Base-by-base conservation (phyloP, 164 flowering plant genomes). In the Platanus orientalis region DNA sequence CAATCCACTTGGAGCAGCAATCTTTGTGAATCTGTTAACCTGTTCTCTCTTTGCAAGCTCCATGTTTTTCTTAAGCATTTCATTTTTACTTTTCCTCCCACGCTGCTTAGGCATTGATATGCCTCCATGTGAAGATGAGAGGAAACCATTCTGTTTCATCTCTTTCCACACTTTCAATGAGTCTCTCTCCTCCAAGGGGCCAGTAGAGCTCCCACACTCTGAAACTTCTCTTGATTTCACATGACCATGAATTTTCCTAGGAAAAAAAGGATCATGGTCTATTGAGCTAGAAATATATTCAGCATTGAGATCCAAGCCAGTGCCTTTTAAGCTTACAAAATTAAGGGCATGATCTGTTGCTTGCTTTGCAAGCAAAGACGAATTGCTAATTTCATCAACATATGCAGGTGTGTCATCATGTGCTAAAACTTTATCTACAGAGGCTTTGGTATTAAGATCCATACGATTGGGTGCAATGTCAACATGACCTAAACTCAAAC, bases 1-100 rank as follows among this genome's bases (percentile, higher is more conserved):
- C 76, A 92, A 73, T 29, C 97, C 97, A 75, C 92, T 89, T 7
- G 99, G 99, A 65, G 96, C 96, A 57, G 99, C 97, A 56, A 91
- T 74, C 75, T 80, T 91, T 5, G 93, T 73, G 63, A 91, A 89
- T 79, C 86, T 82, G 70, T 79, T 88, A 34, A 82, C 85, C 58
- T 88, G 90, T 67, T 92, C 97, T 76, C 66, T 88, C 84, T 82
- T 95, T 4, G 97, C 97, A 71, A 81, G 70, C 73, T 86, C 97
- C 69, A 88, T 78, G 67, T 75, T 89, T 71, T 70, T 87, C 86
- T 85, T 91, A 36, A 74, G 63, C 19, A 53, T 44, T 45, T 89
- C 85, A 62, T 48, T 72, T 69, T 86, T 90, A 49, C 57, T 69
- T 76, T 85, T 94, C 79, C 81, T 74, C 7, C 71, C 83, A 3